These are phyloP conservation scores for Spizellomyces punctatus DNA, from an alignment of 192 early-diverging fungal genomes.

Conservation along the genomic window DNA sequence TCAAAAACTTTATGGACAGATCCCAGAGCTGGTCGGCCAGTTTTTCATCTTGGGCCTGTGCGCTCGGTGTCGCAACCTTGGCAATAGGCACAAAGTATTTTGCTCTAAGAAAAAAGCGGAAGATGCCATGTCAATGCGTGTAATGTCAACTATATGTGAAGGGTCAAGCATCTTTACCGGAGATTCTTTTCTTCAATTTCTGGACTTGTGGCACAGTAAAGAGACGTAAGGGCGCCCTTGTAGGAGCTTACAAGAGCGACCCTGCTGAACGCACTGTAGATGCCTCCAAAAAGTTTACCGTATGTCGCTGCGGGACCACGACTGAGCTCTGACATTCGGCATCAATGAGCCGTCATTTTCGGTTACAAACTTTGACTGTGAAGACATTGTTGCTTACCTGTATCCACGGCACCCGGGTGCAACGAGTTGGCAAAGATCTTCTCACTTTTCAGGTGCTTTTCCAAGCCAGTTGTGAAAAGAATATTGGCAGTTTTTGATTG, in stretches of 20 bases:
- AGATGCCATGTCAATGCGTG: constrained; percentile 11
- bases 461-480: constrained; percentile 52
- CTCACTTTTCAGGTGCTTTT: constrained; percentile 36
- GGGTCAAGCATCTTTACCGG: constrained; percentile 11
- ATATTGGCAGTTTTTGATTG: constrained; percentile 58
- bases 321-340: constrained; percentile 11
- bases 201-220: constrained; percentile 38
- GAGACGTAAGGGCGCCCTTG: constrained; percentile 42
- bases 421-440: constrained; percentile 49
- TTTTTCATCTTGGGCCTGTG: constrained; percentile 32
- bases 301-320: constrained; percentile 16
- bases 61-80: constrained; percentile 18
- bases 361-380: no score
- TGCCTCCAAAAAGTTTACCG: not conserved
- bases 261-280: constrained; percentile 3
- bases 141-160: not conserved
- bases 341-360: no score
- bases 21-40: constrained; percentile 45
- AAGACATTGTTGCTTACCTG: not conserved
- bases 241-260: constrained; percentile 23
- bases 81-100: constrained; percentile 47
- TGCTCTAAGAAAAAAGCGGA: no score
- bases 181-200: constrained; percentile 42
- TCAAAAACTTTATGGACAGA: constrained; percentile 33
- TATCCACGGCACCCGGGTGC: constrained; percentile 41